phyloP scores from a whole-genome alignment of 116 monocot genomes.

The Cymodocea nodosa region DNA sequence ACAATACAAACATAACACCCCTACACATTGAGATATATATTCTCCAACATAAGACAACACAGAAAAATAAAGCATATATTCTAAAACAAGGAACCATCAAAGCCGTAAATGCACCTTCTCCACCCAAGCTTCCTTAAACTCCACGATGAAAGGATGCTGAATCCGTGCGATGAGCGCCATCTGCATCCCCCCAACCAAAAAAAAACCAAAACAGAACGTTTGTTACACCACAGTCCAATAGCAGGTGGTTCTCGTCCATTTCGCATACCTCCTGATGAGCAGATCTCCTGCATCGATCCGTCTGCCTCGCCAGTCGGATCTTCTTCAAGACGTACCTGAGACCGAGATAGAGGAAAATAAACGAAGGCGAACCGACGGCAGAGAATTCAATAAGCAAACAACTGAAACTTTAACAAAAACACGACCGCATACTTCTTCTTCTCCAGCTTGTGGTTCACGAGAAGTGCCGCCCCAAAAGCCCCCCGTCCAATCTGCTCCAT shows the following conservation, averaged over 20 bases:
- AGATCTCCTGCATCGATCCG: constrained; percentile 91
- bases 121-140: constrained; percentile 99
- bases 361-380: neutral
- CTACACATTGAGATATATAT: constrained; percentile 16
- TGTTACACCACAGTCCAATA: neutral
- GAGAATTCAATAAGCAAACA: constrained; percentile 1
- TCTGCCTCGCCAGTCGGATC: constrained; percentile 91
- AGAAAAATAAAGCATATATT: neutral
- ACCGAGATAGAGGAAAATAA: neutral
- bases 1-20: constrained; percentile 98
- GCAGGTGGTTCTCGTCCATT: neutral
- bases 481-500: constrained; percentile 98
- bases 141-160: constrained; percentile 92
- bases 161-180: constrained; percentile 97
- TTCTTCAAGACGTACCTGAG: constrained; percentile 97
- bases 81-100: neutral
- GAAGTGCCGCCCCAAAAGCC: constrained; percentile 92
- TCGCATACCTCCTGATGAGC: constrained; percentile 86
- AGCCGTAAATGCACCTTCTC: constrained; percentile 57
- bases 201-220: too few relatives aligned
- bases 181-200: constrained; percentile 11
- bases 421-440: constrained; percentile 45
- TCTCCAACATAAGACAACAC: neutral
- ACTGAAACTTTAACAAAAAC: too few relatives aligned
- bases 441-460: constrained; percentile 90